Conservation (phyloP, 129 eudicot genomes). For the Helianthus tuberosus region DNA sequence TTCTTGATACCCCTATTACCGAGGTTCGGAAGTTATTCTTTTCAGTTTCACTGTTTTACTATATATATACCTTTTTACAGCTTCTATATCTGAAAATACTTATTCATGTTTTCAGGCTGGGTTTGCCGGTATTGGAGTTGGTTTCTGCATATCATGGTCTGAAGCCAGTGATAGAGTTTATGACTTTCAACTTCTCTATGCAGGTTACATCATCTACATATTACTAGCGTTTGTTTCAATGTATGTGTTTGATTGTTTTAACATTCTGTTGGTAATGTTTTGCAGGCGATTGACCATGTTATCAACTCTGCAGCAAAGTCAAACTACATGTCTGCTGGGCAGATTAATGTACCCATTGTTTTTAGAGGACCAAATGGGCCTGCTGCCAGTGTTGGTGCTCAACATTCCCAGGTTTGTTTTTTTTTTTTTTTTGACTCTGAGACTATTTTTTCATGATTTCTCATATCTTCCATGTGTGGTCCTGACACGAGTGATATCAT, state of each 20-base stretch:
- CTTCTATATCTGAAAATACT: too few relatives aligned
- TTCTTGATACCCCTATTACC: too few relatives aligned
- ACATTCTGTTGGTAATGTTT: conserved; percentile 6
- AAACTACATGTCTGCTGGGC: conserved; percentile 99
- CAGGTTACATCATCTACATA: conserved; percentile 47
- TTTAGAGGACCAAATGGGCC: conserved; percentile 99
- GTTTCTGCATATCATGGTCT: conserved; percentile 79
- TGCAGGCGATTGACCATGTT: conserved; percentile 97
- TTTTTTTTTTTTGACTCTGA: neutral
- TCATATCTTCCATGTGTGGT: neutral
- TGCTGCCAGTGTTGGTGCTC: conserved; percentile 99
- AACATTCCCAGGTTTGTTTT: conserved; percentile 82
- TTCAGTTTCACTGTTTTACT: too few relatives aligned
- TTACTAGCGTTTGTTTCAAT: neutral
- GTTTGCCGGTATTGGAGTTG: conserved; percentile 80
- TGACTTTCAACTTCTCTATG: conserved; percentile 94
- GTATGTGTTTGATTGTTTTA: conserved; percentile 1
- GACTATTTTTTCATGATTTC: neutral
- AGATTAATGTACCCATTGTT: conserved; percentile 87
- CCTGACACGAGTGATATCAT: neutral
- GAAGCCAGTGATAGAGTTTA: conserved; percentile 72
- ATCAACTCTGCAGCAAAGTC: conserved; percentile 99
- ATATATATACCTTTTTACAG: too few relatives aligned
- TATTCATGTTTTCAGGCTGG: conserved; percentile 56
- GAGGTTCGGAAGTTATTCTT: too few relatives aligned